Evolutionary conservation across 2,329 filamentous ascomycete genomes (phyloP), one percentile per base, ranked within the genome.

Genomic region (Trichoderma atroviride): DNA sequence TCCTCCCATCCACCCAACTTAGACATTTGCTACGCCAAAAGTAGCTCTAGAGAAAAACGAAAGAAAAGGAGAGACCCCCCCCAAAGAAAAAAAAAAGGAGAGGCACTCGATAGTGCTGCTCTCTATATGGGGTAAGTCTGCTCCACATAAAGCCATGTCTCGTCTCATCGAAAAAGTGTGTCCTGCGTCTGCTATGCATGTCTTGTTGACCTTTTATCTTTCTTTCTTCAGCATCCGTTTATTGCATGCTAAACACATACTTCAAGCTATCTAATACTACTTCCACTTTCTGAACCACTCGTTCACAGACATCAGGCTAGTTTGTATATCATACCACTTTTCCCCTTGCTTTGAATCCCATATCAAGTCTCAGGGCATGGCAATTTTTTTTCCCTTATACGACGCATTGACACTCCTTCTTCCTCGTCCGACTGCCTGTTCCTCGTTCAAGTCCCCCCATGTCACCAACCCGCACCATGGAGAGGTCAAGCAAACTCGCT

Each of bases 401-500:
- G 5, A 16, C 24, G 43, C 43, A 52, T 35, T 62, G 43, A 62
- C 59, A 24, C 43, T 43, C 13, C 9, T 43, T 43, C 6, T 43
- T 40, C 37, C 5, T 16, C 13, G 10, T 35, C 14, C 16, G 13
- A 13, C 37, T 16, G 19, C 33, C 22, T 40, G 9, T 47, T 19
- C 40, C 40, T 47, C 40, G 16, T 47, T 9, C 4, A 22, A 43
- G 10, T 43, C 10, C 19, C 43, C 5, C 47, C 47, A 50, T 50
- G 47, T 13, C 47, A 13, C 47, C 19, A 22, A 1, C n/a, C n/a
- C 47, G 61, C 70, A 76, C 64, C 71, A 81, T 82, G 80, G 79
- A 82, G 71, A 75, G 73, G 66, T 72, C 76, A 56, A 78, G 75
- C 73, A 79, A 78, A 70, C 74, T 81, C 64, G 79, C 78, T 35